These are phyloP conservation scores for Kodamaea hsintzibuensis DNA, from an alignment of 805 yeast genomes.

Conservation along the genomic window DNA sequence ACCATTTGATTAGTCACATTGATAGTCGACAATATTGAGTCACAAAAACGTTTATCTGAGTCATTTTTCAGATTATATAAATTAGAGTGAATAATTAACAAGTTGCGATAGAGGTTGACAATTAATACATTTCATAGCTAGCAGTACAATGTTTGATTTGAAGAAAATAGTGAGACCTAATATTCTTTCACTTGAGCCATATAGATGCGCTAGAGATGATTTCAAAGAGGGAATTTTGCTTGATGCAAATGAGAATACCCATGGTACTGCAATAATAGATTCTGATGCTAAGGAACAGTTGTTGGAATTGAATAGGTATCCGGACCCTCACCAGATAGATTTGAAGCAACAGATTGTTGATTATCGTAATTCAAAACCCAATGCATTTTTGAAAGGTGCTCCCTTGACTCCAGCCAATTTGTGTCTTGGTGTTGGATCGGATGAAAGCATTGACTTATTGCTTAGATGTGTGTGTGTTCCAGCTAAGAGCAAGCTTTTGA, in stretches of 20 bases:
- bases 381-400: slow-evolving; percentile 15
- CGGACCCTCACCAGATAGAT: slow-evolving; percentile 90
- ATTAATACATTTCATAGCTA: neutral
- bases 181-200: slow-evolving; percentile 79
- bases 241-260: slow-evolving; percentile 96
- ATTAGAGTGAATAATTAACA: neutral
- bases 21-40: neutral
- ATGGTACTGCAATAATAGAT: slow-evolving; percentile 72
- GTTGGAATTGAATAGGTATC: slow-evolving; percentile 81
- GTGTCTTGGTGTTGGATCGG: slow-evolving; percentile 96
- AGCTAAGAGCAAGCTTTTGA: slow-evolving; percentile 74
- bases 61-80: slow-evolving; percentile 2
- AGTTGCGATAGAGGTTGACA: neutral
- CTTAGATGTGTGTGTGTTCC: slow-evolving; percentile 85
- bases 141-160: slow-evolving; percentile 43
- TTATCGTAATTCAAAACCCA: slow-evolving; percentile 62
- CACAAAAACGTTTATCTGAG: slow-evolving; percentile 2
- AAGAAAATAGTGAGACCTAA: slow-evolving; percentile 77
- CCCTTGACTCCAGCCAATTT: slow-evolving; percentile 62
- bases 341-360: slow-evolving; percentile 71
- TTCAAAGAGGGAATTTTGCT: slow-evolving; percentile 82
- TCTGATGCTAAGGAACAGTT: slow-evolving; percentile 45
- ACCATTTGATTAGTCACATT: no score
- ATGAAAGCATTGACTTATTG: slow-evolving; percentile 88
- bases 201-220: slow-evolving; percentile 96